phyloP scores from a whole-genome alignment of 1,284 basidiomycete species.

The Phellinidium pouzarii region DNA sequence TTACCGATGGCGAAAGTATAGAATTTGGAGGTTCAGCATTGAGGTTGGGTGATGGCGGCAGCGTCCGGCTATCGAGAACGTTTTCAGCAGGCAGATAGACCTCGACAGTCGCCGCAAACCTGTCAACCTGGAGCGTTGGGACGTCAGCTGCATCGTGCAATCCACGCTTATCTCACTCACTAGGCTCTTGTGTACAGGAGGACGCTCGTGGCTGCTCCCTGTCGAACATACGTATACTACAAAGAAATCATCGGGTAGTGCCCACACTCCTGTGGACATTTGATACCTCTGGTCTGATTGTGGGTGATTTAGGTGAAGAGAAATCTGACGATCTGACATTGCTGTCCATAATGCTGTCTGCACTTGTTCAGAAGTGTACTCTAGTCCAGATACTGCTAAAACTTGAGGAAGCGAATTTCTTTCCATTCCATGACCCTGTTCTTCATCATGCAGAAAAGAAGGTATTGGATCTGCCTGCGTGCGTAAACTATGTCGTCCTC shows the following conservation, averaged over 20 bases:
- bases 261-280: constrained; percentile 20
- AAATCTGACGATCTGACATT: constrained; percentile 45
- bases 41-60: not conserved
- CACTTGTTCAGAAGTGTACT: constrained; percentile 45
- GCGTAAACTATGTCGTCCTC: constrained; percentile 6
- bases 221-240: constrained; percentile 64
- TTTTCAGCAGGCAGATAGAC: constrained; percentile 7
- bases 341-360: constrained; percentile 55
- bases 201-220: constrained; percentile 51
- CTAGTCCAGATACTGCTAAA: constrained; percentile 64
- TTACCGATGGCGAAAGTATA: constrained; percentile 11
- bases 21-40: constrained; percentile 3
- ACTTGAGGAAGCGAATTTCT: constrained; percentile 45
- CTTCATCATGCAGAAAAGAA: constrained; percentile 6
- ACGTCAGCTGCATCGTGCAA: not conserved
- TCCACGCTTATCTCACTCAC: constrained; percentile 34
- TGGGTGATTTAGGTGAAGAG: constrained; percentile 32
- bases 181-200: constrained; percentile 53
- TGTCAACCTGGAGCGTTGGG: constrained; percentile 49
- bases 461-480: constrained; percentile 16
- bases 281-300: not conserved
- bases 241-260: constrained; percentile 59
- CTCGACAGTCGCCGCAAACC: constrained; percentile 63
- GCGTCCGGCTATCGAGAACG: constrained; percentile 4
- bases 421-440: constrained; percentile 19